Evolutionary conservation across 169 alveolate genomes (phyloP), one percentile per base, ranked within the genome.

Genomic region (Eimeria acervulina): DNA sequence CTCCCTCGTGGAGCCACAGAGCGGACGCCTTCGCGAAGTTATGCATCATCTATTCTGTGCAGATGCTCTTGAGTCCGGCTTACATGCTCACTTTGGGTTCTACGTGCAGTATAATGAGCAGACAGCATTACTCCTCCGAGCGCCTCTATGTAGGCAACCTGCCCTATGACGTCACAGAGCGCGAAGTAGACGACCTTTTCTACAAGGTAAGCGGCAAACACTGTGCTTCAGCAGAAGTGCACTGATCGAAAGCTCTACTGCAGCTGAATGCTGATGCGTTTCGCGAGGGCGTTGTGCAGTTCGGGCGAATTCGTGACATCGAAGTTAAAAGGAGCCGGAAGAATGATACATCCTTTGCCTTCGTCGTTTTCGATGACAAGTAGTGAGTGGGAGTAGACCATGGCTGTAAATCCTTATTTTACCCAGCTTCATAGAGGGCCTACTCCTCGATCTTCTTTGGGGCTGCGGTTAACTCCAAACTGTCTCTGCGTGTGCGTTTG

Each of bases 231-330:
- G 80, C 80, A 33, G n/a, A 17, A 68, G 8, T 68, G 80, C 80
- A 31, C 23, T 28, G 15, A 13, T 42, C n/a, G 15, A 19, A 1
- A 33, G n/a, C 31, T 68, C 12, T n/a, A 0, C 47, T 0, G 80
- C 42, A 31, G 80, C 42, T 33, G 23, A 33, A 17, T 33, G n/a
- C 13, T 68, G 42, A 31, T 68, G 80, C 8, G 3, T 89, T 31
- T 36, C 15, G 70, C 78, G 90, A 26, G n/a, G 38, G 59, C 81
- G n/a, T 61, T 72, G 13, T 93, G 63, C 96, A 97, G 98, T 97
- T 68, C 94, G 98, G 98, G 68, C 97, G 97, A 90, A 96, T 97
- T 90, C 95, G 96, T 72, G 97, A 97, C 63, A 96, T 97, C 93
- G 98, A 97, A 92, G 96, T 97, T 85, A 97, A 97, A 80, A 85